Percentiles rank a stretch among this genome's conserved stretches.
Conservation (phyloP, 352 stramenopile species). For the Phytophthora pisi region DNA sequence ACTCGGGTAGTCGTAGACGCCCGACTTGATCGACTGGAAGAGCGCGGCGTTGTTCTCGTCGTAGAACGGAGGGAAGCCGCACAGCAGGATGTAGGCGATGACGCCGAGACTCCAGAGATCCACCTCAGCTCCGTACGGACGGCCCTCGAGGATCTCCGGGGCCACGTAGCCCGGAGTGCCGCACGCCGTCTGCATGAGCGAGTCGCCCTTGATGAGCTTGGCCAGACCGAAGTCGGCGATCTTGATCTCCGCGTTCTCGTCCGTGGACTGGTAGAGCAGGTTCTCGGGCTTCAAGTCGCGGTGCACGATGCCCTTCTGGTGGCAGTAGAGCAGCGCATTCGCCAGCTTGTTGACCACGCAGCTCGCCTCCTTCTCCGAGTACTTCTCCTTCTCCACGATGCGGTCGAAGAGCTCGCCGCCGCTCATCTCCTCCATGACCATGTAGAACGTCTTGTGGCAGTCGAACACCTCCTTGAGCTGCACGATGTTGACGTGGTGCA, state of each 20-base stretch:
- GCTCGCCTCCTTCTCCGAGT: conserved; percentile 89
- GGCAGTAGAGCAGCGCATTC: conserved; percentile 85
- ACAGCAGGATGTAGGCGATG: conserved; percentile 95
- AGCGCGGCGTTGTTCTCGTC: conserved; percentile 91
- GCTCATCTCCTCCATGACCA: conserved; percentile 93
- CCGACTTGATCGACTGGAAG: conserved; percentile 91
- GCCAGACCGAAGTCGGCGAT: conserved; percentile 92
- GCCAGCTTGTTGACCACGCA: conserved; percentile 87
- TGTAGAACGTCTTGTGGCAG: conserved; percentile 90
- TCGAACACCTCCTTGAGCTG: conserved; percentile 89
- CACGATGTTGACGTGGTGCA: conserved; percentile 90
- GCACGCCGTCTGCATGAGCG: conserved; percentile 94
- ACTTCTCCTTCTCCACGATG: conserved; percentile 93
- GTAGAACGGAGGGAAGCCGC: conserved; percentile 97
- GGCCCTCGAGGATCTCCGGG: conserved; percentile 95
- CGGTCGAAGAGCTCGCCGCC: conserved; percentile 93
- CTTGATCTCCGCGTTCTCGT: conserved; percentile 94
- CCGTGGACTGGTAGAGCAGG: conserved; percentile 83
- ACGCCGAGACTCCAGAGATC: conserved; percentile 97
- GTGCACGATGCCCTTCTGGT: conserved; percentile 92
- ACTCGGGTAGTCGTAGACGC: conserved; percentile 91
- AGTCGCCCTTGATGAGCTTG: conserved; percentile 93
- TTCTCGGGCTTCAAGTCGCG: conserved; percentile 91
- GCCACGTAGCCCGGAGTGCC: conserved; percentile 97
- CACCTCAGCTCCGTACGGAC: conserved; percentile 93